Conservation (phyloP, 306 rosid species). For the Citrullus mucosospermus region DNA sequence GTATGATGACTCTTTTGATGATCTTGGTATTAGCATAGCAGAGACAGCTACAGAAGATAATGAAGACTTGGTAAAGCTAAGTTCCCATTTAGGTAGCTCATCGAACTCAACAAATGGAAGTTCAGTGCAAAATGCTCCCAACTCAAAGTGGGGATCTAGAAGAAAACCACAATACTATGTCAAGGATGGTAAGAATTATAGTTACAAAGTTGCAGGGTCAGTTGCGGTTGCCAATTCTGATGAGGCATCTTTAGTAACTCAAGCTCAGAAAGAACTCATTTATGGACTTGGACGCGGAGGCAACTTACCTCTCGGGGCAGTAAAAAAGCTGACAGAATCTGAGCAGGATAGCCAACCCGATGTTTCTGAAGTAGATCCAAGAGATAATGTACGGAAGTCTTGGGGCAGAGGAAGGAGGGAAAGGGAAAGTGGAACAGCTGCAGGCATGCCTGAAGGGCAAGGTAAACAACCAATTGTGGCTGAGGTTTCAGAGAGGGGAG, state of each 20-base stretch:
- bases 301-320: constrained; percentile 81
- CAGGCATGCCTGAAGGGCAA: constrained; percentile 25
- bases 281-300: constrained; percentile 97
- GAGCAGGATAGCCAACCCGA: constrained; percentile 28
- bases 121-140: constrained; percentile 28
- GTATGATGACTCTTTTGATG: constrained; percentile 93
- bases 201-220: constrained; percentile 89
- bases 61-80: constrained; percentile 27
- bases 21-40: constrained; percentile 80
- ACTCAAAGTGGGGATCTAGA: constrained; percentile 87
- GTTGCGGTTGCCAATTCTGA: constrained; percentile 68
- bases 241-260: constrained; percentile 58
- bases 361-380: constrained; percentile 34
- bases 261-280: constrained; percentile 57
- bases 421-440: constrained; percentile 20
- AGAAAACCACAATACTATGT: constrained; percentile 78
- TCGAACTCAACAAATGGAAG: constrained; percentile 30
- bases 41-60: constrained; percentile 64
- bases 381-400: constrained; percentile 23
- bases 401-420: constrained; percentile 33
- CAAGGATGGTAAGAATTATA: constrained; percentile 95
- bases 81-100: constrained; percentile 24
- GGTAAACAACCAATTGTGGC: constrained; percentile 7
- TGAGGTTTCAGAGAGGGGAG: constrained; percentile 40
- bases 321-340: constrained; percentile 50